Evolutionary conservation across 371 early-diverging fungal species (phyloP).

Genomic region (Capniomyces stellatus): DNA sequence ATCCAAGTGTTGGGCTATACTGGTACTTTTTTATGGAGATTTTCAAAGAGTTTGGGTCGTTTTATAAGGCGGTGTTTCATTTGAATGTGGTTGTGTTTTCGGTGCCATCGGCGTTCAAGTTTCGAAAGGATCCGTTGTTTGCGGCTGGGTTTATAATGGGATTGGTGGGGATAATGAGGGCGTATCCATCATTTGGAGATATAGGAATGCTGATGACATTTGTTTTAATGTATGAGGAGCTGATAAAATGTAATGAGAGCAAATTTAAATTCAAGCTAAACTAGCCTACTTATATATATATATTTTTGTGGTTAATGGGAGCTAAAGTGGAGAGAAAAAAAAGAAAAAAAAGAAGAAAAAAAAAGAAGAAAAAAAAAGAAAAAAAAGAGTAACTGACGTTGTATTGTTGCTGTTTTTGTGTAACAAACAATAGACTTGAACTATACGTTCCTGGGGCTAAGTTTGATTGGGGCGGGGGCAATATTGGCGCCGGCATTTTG

Average conservation of each 20-base stretch:
- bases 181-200: constrained; percentile 81
- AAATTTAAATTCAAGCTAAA: no score
- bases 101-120: constrained; percentile 51
- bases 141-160: constrained; percentile 42
- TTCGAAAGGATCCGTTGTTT: constrained; percentile 51
- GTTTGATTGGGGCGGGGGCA: constrained; percentile 47
- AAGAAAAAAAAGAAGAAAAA: no score
- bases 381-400: no score
- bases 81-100: constrained; percentile 65
- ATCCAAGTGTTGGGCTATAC: constrained; percentile 87
- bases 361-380: no score
- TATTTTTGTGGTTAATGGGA: no score
- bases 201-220: constrained; percentile 59
- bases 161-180: constrained; percentile 67
- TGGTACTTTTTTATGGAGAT: constrained; percentile 98
- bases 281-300: no score
- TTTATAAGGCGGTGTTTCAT: constrained; percentile 84
- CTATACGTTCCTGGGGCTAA: constrained; percentile 27
- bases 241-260: constrained; percentile 43
- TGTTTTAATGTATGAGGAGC: constrained; percentile 55
- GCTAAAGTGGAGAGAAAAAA: no score
- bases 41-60: constrained; percentile 88
- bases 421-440: constrained; percentile 26
- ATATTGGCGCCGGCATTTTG: constrained; percentile 76
- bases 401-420: no score